These are phyloP conservation scores for Aspergillus sp. DNA, from an alignment of 2,329 filamentous ascomycete species.

Conservation along the genomic window DNA sequence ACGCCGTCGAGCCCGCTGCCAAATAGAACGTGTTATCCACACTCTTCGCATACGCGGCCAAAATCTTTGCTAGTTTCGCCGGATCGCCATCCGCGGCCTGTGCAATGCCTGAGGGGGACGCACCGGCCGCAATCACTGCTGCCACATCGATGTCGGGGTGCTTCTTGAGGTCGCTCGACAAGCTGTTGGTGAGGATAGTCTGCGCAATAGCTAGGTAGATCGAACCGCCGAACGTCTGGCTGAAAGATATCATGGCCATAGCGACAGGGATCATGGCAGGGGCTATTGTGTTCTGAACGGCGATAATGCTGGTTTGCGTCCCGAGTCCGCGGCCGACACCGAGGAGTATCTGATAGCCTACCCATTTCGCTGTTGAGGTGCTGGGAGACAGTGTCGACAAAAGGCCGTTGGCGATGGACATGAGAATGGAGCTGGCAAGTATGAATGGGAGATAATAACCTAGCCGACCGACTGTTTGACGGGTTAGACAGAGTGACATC, in stretches of 20 bases:
- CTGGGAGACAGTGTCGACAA: slow-evolving; percentile 39
- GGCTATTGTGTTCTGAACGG: slow-evolving; percentile 37
- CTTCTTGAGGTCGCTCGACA: slow-evolving; percentile 31
- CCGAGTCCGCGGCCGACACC: slow-evolving; percentile 42
- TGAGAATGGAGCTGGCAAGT: slow-evolving; percentile 27
- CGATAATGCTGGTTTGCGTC: slow-evolving; percentile 33
- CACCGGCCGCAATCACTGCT: slow-evolving; percentile 41
- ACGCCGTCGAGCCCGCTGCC: slow-evolving; percentile 12
- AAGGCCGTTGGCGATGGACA: slow-evolving; percentile 38
- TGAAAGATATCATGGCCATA: slow-evolving; percentile 41
- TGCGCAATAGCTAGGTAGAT: slow-evolving; percentile 54
- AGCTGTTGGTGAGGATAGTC: slow-evolving; percentile 46
- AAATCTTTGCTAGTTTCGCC: slow-evolving; percentile 24
- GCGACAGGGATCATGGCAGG: slow-evolving; percentile 37
- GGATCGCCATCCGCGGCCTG: slow-evolving; percentile 29
- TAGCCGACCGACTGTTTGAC: slow-evolving; percentile 19
- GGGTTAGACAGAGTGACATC: neutral
- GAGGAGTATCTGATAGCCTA: slow-evolving; percentile 48
- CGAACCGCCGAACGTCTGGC: slow-evolving; percentile 41
- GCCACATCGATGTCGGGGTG: slow-evolving; percentile 34
- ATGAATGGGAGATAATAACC: slow-evolving; percentile 36
- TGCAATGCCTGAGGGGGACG: slow-evolving; percentile 39
- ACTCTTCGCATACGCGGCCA: slow-evolving; percentile 31
- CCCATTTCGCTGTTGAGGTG: slow-evolving; percentile 41
- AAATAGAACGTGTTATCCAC: slow-evolving; percentile 26